Percentiles rank a stretch among this genome's conserved stretches.
Evolutionary conservation across 2,329 filamentous ascomycete species (phyloP).

Genomic region (Venturia oleaginea): DNA sequence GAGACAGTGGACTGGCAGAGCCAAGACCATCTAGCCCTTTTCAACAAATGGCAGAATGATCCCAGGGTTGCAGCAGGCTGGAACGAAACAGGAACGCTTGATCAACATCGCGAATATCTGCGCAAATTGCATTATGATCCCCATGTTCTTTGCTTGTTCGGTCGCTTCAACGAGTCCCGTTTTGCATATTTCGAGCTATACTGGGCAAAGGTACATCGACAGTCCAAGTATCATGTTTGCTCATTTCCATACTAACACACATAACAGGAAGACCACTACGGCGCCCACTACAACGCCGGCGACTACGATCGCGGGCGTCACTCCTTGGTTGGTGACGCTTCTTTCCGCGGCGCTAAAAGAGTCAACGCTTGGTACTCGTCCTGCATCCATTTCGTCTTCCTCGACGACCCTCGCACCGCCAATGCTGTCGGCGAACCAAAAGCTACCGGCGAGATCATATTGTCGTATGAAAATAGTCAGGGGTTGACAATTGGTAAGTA

Average conservation of each 20-base stretch:
- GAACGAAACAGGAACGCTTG: slow-evolving; percentile 69
- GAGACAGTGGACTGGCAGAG: slow-evolving; percentile 61
- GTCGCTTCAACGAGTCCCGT: slow-evolving; percentile 57
- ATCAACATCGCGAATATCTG: slow-evolving; percentile 66
- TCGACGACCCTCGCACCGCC: slow-evolving; percentile 48
- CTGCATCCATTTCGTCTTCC: slow-evolving; percentile 50
- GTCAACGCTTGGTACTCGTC: slow-evolving; percentile 51
- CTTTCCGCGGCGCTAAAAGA: slow-evolving; percentile 46
- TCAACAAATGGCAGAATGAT: slow-evolving; percentile 77
- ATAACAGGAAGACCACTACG: slow-evolving; percentile 46
- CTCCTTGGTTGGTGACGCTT: slow-evolving; percentile 48
- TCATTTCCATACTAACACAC: background rate
- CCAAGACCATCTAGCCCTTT: slow-evolving; percentile 55
- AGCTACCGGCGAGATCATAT: slow-evolving; percentile 57
- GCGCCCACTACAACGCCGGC: slow-evolving; percentile 47
- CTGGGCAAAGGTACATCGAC: slow-evolving; percentile 48
- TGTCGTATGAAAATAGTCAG: slow-evolving; percentile 66
- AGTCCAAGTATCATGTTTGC: background rate
- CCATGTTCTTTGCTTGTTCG: slow-evolving; percentile 62
- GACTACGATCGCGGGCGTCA: slow-evolving; percentile 52
- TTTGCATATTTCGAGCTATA: slow-evolving; percentile 79
- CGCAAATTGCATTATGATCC: slow-evolving; percentile 59
- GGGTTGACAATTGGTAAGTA: slow-evolving; percentile 65
- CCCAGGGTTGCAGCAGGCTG: slow-evolving; percentile 71
- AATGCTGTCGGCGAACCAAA: slow-evolving; percentile 61